Evolutionary conservation across 257 asterid genomes (phyloP), one percentile per base, ranked within the genome.

Genomic region (Oldenlandia corymbosa): DNA sequence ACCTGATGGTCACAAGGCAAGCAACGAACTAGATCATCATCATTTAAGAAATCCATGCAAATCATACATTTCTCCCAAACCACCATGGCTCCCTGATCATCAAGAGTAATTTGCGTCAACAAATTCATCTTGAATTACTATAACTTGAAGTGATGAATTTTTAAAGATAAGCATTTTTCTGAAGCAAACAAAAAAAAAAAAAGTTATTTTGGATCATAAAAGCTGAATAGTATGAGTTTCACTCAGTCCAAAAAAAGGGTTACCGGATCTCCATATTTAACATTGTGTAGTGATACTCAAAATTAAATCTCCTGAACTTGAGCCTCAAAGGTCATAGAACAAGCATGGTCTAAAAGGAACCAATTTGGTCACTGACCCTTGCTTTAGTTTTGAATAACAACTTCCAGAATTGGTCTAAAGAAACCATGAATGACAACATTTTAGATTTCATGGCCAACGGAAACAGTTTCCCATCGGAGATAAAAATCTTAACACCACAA

Each of bases 1-100:
- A 65, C 76, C 71, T 58, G 67, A 65, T 65, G 71, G 9, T 12
- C 43, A 58, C 71, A 65, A 28, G 71, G 67, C 60, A 65, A 52
- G 51, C 31, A 42, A 41, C 54, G 39, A 58, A 49, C 18, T 31
- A 43, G 67, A 16, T 58, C 67, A 30, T 51, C 71, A 14, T 11
- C 36, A 9, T 6, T 10, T 32, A 65, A 24, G 42, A 20, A 60
- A 34, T 58, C 42, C 26, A 41, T 20, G 53, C 75, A 71, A n/a
- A 71, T 31, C 24, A 6, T 28, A 41, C 71, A 65, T 26, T 28
- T 41, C 17, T 26, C 12, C 23, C 18, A 23, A n/a, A 51, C 43
- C 55, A 14, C 53, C 3, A 1, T 1, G 30, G 48, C 21, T 24
- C 16, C 61, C 73, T 60, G 60, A 47, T 18, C 42, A 32, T 16